Evolutionary conservation across 2,329 filamentous ascomycete species (phyloP), one percentile per base, ranked within the genome.

Genomic region (Delphinella strobiligena): DNA sequence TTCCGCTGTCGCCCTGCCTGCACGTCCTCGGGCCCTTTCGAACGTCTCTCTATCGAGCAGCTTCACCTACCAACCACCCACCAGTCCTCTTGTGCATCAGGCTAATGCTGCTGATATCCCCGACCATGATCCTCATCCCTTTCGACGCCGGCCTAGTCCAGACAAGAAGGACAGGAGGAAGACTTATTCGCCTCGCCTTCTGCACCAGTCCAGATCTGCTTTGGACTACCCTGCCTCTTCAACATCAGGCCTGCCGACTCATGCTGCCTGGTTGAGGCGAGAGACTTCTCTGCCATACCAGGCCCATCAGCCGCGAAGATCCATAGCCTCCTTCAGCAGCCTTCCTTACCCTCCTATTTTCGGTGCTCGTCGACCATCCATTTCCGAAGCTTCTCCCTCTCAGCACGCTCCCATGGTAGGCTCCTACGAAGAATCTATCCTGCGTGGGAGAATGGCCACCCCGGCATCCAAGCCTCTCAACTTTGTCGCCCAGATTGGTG

Each of bases 321-420:
- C 85, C 12, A 61, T 93, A 19, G 80, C 75, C 9, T 80, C 75
- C 0, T 69, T 74, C 2, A 55, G 56, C 27, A 65, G 60, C 11
- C 58, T 57, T 19, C 64, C 66, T 4, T 62, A 64, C 41, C 59
- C 62, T 12, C 63, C 66, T 1, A 49, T 70, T 33, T 52, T 72
- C 7, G 68, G 71, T 3, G 66, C 75, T 2, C 59, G 69, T 12
- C 71, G 86, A 32, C 78, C 80, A 0, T 95, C 88, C 0, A 67
- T 84, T 34, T 78, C 80, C 0, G 88, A 94, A 34, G 64, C 69
- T 2, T 86, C 85, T 2, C 80, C 85, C 3, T 66, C 91, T 19
- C 83, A 89, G 41, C 86, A 93, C 60, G 88, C 89, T 7, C 88
- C 88, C 3, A 93, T 98, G 82, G 89, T 96, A 2, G 91, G 91